Evolutionary conservation across 129 eudicot species (phyloP).

Genomic region (Flaveria brownii): DNA sequence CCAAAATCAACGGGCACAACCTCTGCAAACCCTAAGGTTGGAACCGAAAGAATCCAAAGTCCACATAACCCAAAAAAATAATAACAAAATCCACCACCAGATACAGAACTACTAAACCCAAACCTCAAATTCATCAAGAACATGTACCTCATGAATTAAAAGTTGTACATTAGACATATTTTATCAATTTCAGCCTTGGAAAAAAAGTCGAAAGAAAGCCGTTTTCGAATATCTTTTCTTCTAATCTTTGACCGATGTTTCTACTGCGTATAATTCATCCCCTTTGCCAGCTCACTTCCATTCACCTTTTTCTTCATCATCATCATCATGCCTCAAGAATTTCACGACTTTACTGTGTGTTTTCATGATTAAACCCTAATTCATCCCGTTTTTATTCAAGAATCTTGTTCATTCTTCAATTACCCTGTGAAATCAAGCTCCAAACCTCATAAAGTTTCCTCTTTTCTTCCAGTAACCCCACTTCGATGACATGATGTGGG

Average conservation of each 20-base stretch:
- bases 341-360: conserved; percentile 5
- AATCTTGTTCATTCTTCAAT: conserved; percentile 15
- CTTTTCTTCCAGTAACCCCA: conserved; percentile 11
- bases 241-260: too few species aligned
- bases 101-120: conserved; percentile 4
- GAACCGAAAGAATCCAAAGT: conserved; percentile 32
- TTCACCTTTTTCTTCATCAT: conserved; percentile 24
- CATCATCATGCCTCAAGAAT: conserved; percentile 27
- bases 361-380: not conserved
- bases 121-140: not conserved
- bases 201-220: conserved; percentile 13
- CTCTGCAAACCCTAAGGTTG: not conserved
- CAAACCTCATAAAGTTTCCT: not conserved
- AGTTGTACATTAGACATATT: not conserved
- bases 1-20: conserved; percentile 1
- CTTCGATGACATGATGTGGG: conserved; percentile 9
- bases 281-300: conserved; percentile 33
- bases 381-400: not conserved
- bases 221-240: conserved; percentile 1
- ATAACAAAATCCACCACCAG: not conserved
- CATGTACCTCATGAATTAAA: not conserved
- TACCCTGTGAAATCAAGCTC: conserved; percentile 6
- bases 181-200: conserved; percentile 8
- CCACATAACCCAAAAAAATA: not conserved
- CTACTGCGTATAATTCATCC: not conserved